A percentile compares a stretch with the other conserved stretches of the same genome.
Evolutionary conservation across 768 basidiomycete genomes (phyloP).

Genomic region (Mycena capillaripes): DNA sequence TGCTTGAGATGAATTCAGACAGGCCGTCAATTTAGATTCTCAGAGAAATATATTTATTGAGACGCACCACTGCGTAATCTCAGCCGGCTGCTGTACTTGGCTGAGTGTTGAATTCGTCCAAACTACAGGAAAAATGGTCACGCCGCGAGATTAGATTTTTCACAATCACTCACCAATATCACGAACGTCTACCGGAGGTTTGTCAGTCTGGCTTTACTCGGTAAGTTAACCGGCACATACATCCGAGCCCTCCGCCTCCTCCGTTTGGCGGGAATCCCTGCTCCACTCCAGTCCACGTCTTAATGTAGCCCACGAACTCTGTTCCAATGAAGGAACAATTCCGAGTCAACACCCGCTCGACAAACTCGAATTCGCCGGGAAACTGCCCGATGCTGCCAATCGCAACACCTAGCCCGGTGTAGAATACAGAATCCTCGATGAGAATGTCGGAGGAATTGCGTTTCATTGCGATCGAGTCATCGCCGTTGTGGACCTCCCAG

Average conservation of each 20-base stretch:
- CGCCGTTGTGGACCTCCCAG: slow-evolving; percentile 55
- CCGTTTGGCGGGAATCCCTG: slow-evolving; percentile 51
- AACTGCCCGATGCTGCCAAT: slow-evolving; percentile 57
- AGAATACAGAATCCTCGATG: slow-evolving; percentile 53
- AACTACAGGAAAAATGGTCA: background rate
- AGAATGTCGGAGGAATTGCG: slow-evolving; percentile 58
- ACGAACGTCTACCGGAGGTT: slow-evolving; percentile 31
- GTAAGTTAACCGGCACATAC: background rate
- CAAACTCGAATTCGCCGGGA: slow-evolving; percentile 43
- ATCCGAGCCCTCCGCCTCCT: slow-evolving; percentile 50
- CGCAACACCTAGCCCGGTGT: slow-evolving; percentile 55
- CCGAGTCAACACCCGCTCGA: slow-evolving; percentile 49
- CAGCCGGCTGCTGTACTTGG: slow-evolving; percentile 40
- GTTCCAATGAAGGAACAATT: slow-evolving; percentile 42
- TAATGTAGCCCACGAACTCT: slow-evolving; percentile 48
- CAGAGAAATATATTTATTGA: background rate
- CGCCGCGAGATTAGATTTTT: background rate
- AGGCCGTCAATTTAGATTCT: slow-evolving; percentile 34
- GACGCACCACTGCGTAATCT: slow-evolving; percentile 28
- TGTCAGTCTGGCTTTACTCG: background rate
- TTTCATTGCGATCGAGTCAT: slow-evolving; percentile 56
- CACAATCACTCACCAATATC: slow-evolving; percentile 37
- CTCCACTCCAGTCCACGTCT: slow-evolving; percentile 52
- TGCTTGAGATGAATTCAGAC: slow-evolving; percentile 43
- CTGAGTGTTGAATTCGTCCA: slow-evolving; percentile 39